Base-by-base conservation (phyloP, 345 rosid species). In the Passiflora organensis region DNA sequence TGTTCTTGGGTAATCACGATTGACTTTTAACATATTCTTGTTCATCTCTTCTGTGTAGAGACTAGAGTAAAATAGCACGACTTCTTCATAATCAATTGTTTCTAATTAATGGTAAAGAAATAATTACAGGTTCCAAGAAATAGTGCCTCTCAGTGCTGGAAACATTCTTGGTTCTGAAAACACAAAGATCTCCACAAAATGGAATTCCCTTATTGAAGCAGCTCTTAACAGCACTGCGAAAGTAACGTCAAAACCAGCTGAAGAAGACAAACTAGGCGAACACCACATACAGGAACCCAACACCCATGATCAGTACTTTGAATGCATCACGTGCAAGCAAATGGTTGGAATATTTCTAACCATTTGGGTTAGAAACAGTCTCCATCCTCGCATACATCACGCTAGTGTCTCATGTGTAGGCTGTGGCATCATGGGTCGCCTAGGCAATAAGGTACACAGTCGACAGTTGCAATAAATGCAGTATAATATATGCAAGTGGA, bases 381-480 rank as follows among this genome's bases (percentile, higher is more conserved):
- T 87, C 22, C 59, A 72, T 49, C 80, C 78, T 42, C 76, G 65
- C 39, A 57, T 87, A 54, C 60, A 72, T 13, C 62, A 77, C 59
- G 80, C 89, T 16, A 75, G 76, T 46, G 91, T 84, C 39, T 87
- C 91, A 6, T 84, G 86, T 45, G 81, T 87, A 28, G 95, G 95
- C 20, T 87, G 95, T 48, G 95, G 95, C 65, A 60, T 87, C 44
- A 78, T 87, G 79, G 83, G 95, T 59, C 80, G 86, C 84, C 73
- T 87, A 10, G 95, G 95, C 53, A 84, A 87, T 68, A 87, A 87
- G 88, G 95, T 87, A 56, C 34, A 28, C 34, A 28, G 34, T 28
- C 34, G 34, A 3, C 8, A 28, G 8, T 2, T 28, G 34, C 34
- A 28, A 28, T 28, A 28, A 8, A 28, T n/a, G n/a, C n/a, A 28